Evolutionary conservation across 2,329 filamentous ascomycete species (phyloP), one percentile per base, ranked within the genome.

Genomic region (Cytospora mali): DNA sequence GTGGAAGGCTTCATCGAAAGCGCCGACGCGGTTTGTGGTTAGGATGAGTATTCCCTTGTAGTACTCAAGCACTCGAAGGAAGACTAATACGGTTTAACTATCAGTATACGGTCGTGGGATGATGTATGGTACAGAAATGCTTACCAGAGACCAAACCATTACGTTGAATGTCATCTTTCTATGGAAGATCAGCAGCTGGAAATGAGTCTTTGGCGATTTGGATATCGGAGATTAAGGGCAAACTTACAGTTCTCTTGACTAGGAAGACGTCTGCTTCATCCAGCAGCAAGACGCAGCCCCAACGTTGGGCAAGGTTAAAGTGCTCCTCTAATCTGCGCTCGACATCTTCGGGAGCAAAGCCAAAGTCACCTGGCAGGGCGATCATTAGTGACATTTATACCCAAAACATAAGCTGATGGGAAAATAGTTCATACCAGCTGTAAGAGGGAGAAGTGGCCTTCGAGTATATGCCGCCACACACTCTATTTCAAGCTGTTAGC

Each of bases 21-120:
- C 65, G 5, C 75, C 75, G 13, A 78, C 72, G 6, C 76, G 71
- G 66, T 79, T 80, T 7, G 77, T 80, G 1, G 77, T 80, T n/a
- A 79, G 70, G 62, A 73, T 73, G 1, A 76, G 66, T 39, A 76
- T 72, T 0, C 75, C 75, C 0, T 64, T 58, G 31, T 73, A 75
- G 75, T 75, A 77, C 64, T 76, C 75, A 5, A 77, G 61, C 1
- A 74, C 68, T 2, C 74, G 69, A 4, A 77, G 67, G 55, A 77
- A 77, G 7, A 75, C 75, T 25, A 48, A 18, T 6, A 53, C 46
- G 29, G 51, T 9, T 4, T 2, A 6, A 39, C 33, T 18, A 18
- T 39, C 3, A 39, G 31, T 13, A 33, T 7, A 7, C 14, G 10
- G 10, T 33, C 6, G 5, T 39, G 33, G 5, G 6, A 39, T 39